phyloP scores from a whole-genome alignment of 345 rosid genomes.

The Lumnitzera racemosa region DNA sequence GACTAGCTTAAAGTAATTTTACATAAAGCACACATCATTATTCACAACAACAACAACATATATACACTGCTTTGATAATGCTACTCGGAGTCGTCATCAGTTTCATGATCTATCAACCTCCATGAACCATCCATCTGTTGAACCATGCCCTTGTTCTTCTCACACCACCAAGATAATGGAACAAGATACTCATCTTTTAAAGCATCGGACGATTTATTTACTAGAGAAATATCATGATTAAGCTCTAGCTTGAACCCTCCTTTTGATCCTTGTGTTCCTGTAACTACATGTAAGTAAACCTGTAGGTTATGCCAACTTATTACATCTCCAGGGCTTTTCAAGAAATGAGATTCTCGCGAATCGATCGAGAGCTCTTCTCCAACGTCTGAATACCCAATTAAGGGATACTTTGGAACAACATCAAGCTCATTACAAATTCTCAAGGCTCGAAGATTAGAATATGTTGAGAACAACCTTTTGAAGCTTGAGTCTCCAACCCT shows the following conservation, averaged over 20 bases:
- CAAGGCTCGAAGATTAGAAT: conserved; percentile 41
- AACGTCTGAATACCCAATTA: conserved; percentile 50
- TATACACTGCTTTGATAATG: too few species aligned
- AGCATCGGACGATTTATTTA: conserved; percentile 45
- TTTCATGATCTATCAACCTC: conserved; percentile 64
- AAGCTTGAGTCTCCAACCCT: conserved; percentile 54
- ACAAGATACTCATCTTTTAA: conserved; percentile 51
- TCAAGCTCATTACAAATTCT: conserved; percentile 44
- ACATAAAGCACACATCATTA: too few species aligned
- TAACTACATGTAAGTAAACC: conserved; percentile 67
- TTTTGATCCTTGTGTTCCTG: conserved; percentile 53
- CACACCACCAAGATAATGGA: conserved; percentile 50
- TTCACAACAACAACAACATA: too few species aligned
- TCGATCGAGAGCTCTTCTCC: conserved; percentile 64
- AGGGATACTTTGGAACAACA: conserved; percentile 58
- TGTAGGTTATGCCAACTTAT: conserved; percentile 54
- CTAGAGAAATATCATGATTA: conserved; percentile 45
- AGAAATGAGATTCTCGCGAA: conserved; percentile 46
- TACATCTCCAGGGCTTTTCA: conserved; percentile 47
- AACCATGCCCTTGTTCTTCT: conserved; percentile 63
- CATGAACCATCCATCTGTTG: conserved; percentile 69
- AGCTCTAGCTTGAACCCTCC: conserved; percentile 55
- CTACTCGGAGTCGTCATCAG: conserved; percentile 25
- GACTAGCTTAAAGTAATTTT: too few species aligned
- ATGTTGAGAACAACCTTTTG: conserved; percentile 27